Base-by-base conservation (phyloP, 1,284 basidiomycete genomes). In the Trametes versicolor region DNA sequence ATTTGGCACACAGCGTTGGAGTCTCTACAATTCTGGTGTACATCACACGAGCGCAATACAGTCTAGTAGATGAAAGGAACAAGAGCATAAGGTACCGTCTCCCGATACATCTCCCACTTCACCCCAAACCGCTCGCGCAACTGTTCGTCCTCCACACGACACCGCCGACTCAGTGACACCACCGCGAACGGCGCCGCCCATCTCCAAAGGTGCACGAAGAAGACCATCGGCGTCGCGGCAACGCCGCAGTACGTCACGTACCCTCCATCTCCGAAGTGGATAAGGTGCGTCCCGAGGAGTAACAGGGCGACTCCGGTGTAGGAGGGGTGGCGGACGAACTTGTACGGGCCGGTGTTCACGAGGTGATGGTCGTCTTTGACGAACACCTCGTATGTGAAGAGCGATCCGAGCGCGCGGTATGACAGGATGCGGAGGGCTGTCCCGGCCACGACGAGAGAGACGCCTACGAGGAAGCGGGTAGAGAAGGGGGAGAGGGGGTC, bases 381-480 rank as follows among this genome's bases (percentile, higher is more conserved):
- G 10, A 37, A 29, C 36, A 69, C 52, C 32, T 67, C 62, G 63
- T 49, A 69, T 2, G 65, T 69, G 65, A 67, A 69, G 47, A 58
- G 60, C 21, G 37, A 32, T 2, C 65, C 68, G 27, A 69, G 64
- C 9, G 52, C 39, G 27, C 53, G 56, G 51, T 57, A 69, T 29
- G 62, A 61, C 19, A 27, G 29, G 15, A 66, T 50, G 15, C 65
- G 65, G 10, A 66, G 0, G 8, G 36, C 8, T 8, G 27, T 57
- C 15, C 62, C 65, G 12, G 58, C 43, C 13, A 45, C n/a, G 17
- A 55, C 43, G 25, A 66, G 43, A 13, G 27, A 23, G 17, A 50
- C 54, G 5, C 56, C 64, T 2, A 60, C 10, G 32, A 69, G 39
- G 50, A 66, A 69, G 9, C 57, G 45, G 0, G 60, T 49, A 12